Evolutionary conservation across 2,329 filamentous ascomycete species (phyloP).

Genomic region (Fusarium oligoseptatum): DNA sequence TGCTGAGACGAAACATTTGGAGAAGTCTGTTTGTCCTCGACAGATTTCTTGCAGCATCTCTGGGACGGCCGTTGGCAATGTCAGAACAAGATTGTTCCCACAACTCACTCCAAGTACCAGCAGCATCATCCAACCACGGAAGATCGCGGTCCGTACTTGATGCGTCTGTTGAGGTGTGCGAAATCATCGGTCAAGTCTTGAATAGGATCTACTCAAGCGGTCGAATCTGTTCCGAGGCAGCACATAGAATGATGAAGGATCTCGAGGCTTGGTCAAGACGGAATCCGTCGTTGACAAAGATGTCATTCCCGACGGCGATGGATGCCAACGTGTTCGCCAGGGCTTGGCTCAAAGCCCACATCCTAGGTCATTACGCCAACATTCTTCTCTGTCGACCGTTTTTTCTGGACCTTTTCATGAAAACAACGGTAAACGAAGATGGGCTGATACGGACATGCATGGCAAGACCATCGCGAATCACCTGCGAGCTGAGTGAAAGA

Average conservation of each 20-base stretch:
- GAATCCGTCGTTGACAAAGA: slow-evolving; percentile 63
- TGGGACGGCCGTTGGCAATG: slow-evolving; percentile 73
- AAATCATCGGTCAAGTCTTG: slow-evolving; percentile 69
- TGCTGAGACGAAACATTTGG: slow-evolving; percentile 70
- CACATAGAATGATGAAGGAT: slow-evolving; percentile 65
- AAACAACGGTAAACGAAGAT: slow-evolving; percentile 43
- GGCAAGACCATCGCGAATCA: not conserved
- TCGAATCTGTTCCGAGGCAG: slow-evolving; percentile 69
- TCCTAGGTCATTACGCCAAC: slow-evolving; percentile 73
- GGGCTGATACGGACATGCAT: not conserved
- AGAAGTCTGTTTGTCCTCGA: slow-evolving; percentile 75
- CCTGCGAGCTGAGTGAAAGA: slow-evolving; percentile 61
- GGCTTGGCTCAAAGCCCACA: slow-evolving; percentile 71
- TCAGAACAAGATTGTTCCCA: slow-evolving; percentile 72
- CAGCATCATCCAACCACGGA: not conserved
- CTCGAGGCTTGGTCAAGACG: slow-evolving; percentile 49
- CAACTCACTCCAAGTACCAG: slow-evolving; percentile 52
- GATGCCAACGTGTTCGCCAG: slow-evolving; percentile 60
- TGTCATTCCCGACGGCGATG: slow-evolving; percentile 11
- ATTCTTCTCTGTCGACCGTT: slow-evolving; percentile 75
- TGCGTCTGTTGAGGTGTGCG: slow-evolving; percentile 69
- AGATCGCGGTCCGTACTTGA: slow-evolving; percentile 54
- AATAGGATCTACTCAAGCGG: slow-evolving; percentile 71
- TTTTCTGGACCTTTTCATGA: slow-evolving; percentile 69
- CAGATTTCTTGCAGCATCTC: slow-evolving; percentile 71